These are phyloP conservation scores for Myrica gale DNA, from an alignment of 306 rosid genomes.

Conservation along the genomic window DNA sequence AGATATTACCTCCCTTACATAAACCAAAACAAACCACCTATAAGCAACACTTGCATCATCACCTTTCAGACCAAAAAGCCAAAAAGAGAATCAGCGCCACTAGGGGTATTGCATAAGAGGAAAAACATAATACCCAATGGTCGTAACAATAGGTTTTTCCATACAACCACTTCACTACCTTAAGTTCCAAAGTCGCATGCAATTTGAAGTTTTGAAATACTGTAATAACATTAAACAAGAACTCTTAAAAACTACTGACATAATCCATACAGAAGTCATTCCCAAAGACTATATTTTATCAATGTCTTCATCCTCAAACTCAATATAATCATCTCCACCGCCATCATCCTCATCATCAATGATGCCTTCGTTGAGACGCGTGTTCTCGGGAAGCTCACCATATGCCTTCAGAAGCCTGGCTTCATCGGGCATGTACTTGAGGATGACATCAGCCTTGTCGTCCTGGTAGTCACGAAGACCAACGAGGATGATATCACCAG, in stretches of 20 bases:
- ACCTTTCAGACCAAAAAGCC: not conserved
- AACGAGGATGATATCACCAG: slow-evolving; percentile 47
- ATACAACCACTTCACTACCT: slow-evolving; percentile 15
- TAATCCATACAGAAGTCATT: slow-evolving; percentile 1
- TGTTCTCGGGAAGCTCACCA: slow-evolving; percentile 48
- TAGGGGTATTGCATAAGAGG: not conserved
- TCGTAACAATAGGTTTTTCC: slow-evolving; percentile 24
- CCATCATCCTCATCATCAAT: slow-evolving; percentile 41
- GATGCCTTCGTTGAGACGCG: slow-evolving; percentile 44
- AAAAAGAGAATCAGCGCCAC: not conserved
- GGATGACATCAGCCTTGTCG: slow-evolving; percentile 53
- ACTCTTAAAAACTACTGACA: not conserved
- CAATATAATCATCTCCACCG: slow-evolving; percentile 39
- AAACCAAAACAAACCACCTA: not conserved
- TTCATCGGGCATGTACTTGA: slow-evolving; percentile 53
- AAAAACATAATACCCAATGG: slow-evolving; percentile 17
- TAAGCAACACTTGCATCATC: not conserved
- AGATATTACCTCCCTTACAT: too few species aligned
- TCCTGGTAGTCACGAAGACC: slow-evolving; percentile 53
- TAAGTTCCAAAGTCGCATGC: slow-evolving; percentile 17
- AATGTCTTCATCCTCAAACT: slow-evolving; percentile 51
- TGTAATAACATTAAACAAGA: not conserved
- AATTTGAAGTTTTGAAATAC: not conserved
- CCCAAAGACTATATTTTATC: slow-evolving; percentile 34
- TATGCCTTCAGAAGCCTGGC: slow-evolving; percentile 54